Evolutionary conservation across 2,329 filamentous ascomycete genomes (phyloP).

Genomic region (Colletotrichum sp.): DNA sequence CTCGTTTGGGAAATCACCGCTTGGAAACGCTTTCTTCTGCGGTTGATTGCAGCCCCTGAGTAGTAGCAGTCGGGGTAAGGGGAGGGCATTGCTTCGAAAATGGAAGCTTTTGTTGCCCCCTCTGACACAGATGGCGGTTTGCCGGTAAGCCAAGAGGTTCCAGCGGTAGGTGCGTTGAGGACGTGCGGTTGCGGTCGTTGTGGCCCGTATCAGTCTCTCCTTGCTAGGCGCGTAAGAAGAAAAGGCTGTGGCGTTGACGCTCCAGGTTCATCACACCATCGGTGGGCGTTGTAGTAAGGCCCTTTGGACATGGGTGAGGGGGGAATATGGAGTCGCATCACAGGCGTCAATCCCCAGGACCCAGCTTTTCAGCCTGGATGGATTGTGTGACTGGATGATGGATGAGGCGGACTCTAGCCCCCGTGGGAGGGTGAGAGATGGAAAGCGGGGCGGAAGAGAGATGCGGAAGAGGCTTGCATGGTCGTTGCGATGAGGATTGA

Average conservation of each 20-base stretch:
- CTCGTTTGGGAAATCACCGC: neutral
- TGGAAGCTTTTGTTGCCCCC: neutral
- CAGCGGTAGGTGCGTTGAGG: neutral
- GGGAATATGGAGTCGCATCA: neutral
- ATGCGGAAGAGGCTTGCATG: constrained; percentile 13
- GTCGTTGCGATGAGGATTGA: neutral
- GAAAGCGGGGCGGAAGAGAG: neutral
- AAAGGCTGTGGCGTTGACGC: constrained; percentile 7
- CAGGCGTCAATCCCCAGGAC: neutral
- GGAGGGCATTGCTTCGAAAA: neutral
- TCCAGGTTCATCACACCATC: constrained; percentile 10
- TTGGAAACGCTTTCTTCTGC: constrained; percentile 7
- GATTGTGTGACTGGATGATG: neutral
- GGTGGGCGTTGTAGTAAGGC: neutral
- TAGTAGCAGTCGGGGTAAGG: neutral
- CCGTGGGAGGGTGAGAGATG: neutral
- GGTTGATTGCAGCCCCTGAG: neutral
- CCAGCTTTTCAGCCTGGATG: neutral
- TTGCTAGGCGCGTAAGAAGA: neutral
- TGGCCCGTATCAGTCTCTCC: neutral
- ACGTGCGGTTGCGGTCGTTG: neutral
- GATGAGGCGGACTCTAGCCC: neutral
- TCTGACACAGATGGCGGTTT: neutral
- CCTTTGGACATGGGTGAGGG: neutral
- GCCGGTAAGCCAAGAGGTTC: neutral